Evolutionary conservation across 169 alveolate genomes (phyloP), one percentile per base, ranked within the genome.

Genomic region (Cardiosporidium cionae): DNA sequence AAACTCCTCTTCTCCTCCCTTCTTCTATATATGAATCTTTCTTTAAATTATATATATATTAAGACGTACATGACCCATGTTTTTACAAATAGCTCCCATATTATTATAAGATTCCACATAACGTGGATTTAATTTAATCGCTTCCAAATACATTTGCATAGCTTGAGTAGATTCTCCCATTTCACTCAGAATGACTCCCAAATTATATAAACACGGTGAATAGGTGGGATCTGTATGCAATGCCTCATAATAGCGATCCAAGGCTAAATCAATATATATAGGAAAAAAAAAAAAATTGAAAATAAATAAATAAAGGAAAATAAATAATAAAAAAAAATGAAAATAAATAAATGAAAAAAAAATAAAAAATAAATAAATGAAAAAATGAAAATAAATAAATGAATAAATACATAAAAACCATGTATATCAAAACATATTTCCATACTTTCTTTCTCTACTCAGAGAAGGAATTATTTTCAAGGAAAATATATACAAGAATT

Each of bases 81-180:
- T 63, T 54, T 68, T 67, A 32, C 32, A 76, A 52, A 76, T 68
- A 53, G 67, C 76, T 9, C 82, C 82, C 82, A 76, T 76, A 64
- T 68, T 68, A 72, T 76, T 76, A 74, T 76, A 68, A 31, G 82
- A 75, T 72, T 76, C 74, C 4, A 25, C 74, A 25, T 2, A 33
- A 5, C 1, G 2, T 22, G 74, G 74, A 44, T 68, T 68, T 34
- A 68, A 58, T 7, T 32, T 3, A 27, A 65, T 32, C 66, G 72
- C 72, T 32, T 65, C 72, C 72, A 3, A 28, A 32, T 65, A 65
- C 65, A 2, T 3, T 28, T 6, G 66, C 65, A 65, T 65, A 27
- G 63, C 37, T 58, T 31, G 27, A 28, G 22, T 29, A 7, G 2
- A 6, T 35, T 65, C 64, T 7, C 72, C 72, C 72, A 6, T 2